Evolutionary conservation across 169 alveolate species (phyloP).

Genomic region (Condylostoma magnum): DNA sequence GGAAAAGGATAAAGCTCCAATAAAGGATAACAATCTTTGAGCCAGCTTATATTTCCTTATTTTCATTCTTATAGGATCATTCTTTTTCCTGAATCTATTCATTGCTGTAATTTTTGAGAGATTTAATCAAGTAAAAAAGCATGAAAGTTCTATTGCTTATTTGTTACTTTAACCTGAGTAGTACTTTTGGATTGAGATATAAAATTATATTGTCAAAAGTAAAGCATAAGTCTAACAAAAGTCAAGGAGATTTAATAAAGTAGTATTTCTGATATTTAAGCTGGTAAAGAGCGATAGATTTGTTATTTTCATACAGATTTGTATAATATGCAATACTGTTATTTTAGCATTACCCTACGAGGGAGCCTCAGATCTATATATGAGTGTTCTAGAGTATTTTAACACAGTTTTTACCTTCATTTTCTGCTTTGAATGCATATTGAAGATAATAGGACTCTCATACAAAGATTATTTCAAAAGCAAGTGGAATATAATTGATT

Average conservation of each 20-base stretch:
- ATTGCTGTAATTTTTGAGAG: constrained; percentile 81
- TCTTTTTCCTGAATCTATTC: constrained; percentile 72
- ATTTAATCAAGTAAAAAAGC: constrained; percentile 72
- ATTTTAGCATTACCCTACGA: constrained; percentile 78
- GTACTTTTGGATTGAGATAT: constrained; percentile 63
- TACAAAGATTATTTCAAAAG: not conserved
- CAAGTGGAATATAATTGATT: constrained; percentile 29
- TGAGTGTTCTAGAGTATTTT: constrained; percentile 33
- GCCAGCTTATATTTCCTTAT: constrained; percentile 55
- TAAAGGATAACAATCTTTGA: constrained; percentile 36
- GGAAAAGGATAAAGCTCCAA: constrained; percentile 50
- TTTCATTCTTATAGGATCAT: constrained; percentile 68
- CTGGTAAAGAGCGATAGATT: constrained; percentile 41
- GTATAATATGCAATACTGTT: constrained; percentile 70
- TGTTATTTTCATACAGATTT: constrained; percentile 68
- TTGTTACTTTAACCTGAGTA: constrained; percentile 39
- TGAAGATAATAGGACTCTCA: constrained; percentile 22
- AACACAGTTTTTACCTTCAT: constrained; percentile 41
- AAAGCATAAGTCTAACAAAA: constrained; percentile 43
- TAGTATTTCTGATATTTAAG: constrained; percentile 7
- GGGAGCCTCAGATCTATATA: constrained; percentile 47
- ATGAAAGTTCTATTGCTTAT: constrained; percentile 52
- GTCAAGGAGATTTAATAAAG: constrained; percentile 24
- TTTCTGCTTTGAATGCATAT: not conserved
- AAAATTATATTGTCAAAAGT: constrained; percentile 66